Evolutionary conservation across 2,329 filamentous ascomycete genomes (phyloP), one percentile per base, ranked within the genome.

Genomic region (Shiraia sp.): DNA sequence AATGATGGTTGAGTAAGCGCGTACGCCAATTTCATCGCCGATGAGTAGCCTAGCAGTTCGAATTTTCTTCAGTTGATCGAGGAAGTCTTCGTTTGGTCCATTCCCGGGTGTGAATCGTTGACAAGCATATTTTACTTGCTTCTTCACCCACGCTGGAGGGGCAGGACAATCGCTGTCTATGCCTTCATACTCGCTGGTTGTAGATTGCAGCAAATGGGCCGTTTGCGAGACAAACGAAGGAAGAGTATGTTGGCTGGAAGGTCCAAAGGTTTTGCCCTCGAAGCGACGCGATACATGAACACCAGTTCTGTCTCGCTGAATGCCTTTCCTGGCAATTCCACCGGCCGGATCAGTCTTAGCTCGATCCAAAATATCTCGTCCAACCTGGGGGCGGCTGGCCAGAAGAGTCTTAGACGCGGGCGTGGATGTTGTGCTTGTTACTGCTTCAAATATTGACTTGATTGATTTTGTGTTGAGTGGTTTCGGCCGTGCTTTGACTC

Each of bases 1-100:
- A 51, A 97, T 95, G 10, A 87, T 85, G 2, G 87, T 90, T 22
- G 87, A 91, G 64, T 97, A 97, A 0, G 92, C 90, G 34, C 90
- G 81, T 0, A 91, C 83, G 2, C 89, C 90, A 44, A 95, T 83
- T 32, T 87, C 78, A 56, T 96, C 90, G 7, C 83, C 81, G 1
- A 79, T 83, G 2, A 96, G 75, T 12, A 82, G 77, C 15, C 92
- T 81, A 2, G 85, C 78, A 2, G 80, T 81, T 32, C 86, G 82
- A 51, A 97, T 89, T 45, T 86, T 85, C 54, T 83, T 80, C 4
- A 99, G 77, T 46, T 87, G 78, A 1, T 79, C 71, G 29, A 96
- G 81, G 64, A 99, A 97, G 0, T 68, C 68, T 29, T 82, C 76
- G 55, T 97, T 97, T 0, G 87, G 87, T 0, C 83, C 76, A 40